phyloP scores from a whole-genome alignment of 768 basidiomycete species.

The Lactarius pseudohatsudake region DNA sequence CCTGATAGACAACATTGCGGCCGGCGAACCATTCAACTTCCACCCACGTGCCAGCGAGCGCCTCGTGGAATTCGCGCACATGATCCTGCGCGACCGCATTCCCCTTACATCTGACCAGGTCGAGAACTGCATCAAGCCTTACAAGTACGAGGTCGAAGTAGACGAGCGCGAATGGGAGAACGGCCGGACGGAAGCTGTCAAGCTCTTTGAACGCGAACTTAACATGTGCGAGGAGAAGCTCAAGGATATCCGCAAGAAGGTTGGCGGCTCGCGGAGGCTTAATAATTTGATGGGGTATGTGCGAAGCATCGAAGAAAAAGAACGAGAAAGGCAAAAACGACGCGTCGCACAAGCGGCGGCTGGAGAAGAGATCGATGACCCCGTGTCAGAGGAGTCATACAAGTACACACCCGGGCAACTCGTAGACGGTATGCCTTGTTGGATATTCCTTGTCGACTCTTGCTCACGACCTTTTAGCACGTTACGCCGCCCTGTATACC shows the following conservation, averaged over 20 bases:
- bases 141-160: slow-evolving; percentile 97
- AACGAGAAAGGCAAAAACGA: slow-evolving; percentile 59
- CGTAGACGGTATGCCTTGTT: slow-evolving; percentile 69
- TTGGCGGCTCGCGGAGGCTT: slow-evolving; percentile 84
- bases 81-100: slow-evolving; percentile 89
- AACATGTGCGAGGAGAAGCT: slow-evolving; percentile 82
- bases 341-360: slow-evolving; percentile 43
- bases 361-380: slow-evolving; percentile 39
- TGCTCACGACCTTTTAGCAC: slow-evolving; percentile 52
- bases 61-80: slow-evolving; percentile 89
- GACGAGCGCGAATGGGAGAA: slow-evolving; percentile 90
- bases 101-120: slow-evolving; percentile 97
- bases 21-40: slow-evolving; percentile 86
- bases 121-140: slow-evolving; percentile 99
- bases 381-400: slow-evolving; percentile 57
- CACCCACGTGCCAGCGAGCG: slow-evolving; percentile 89
- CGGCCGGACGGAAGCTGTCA: slow-evolving; percentile 72
- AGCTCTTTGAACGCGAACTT: slow-evolving; percentile 83
- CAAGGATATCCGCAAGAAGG: slow-evolving; percentile 80
- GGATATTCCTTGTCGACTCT: background rate
- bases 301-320: slow-evolving; percentile 73
- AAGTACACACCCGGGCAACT: slow-evolving; percentile 90
- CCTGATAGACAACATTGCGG: slow-evolving; percentile 86
- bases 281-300: slow-evolving; percentile 78
- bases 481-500: slow-evolving; percentile 85